Percentiles rank a stretch among this genome's conserved stretches.
phyloP scores from a whole-genome alignment of 768 basidiomycete species.

The Stropharia rugosoannulata region DNA sequence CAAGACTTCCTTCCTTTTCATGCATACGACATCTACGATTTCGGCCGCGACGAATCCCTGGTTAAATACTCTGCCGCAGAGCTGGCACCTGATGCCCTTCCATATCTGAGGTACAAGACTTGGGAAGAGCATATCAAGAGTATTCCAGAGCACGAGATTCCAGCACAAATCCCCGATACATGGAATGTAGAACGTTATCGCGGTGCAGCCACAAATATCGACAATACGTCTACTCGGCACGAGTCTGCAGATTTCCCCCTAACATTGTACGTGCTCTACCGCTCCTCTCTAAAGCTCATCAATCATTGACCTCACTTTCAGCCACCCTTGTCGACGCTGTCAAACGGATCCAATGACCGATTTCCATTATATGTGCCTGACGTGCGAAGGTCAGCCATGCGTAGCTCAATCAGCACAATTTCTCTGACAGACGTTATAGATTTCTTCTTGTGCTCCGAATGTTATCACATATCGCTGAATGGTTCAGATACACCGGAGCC shows the following conservation, averaged over 20 bases:
- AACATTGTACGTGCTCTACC: neutral
- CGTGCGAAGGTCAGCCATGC: slow-evolving; percentile 2
- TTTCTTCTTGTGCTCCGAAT: slow-evolving; percentile 5
- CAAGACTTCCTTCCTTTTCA: slow-evolving; percentile 1
- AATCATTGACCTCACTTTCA: too few relatives aligned
- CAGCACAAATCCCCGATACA: slow-evolving; percentile 3
- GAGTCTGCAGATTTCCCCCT: slow-evolving; percentile 1
- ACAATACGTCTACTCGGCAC: neutral
- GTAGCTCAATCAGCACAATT: neutral
- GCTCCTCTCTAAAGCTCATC: too few relatives aligned
- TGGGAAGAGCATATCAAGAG: slow-evolving; percentile 12
- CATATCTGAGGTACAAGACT: slow-evolving; percentile 7
- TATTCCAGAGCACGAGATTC: neutral
- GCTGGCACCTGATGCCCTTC: neutral
- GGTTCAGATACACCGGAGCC: neutral
- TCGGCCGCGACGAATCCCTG: slow-evolving; percentile 1
- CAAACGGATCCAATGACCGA: neutral
- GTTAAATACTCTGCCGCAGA: slow-evolving; percentile 1
- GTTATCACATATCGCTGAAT: neutral
- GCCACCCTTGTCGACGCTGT: neutral
- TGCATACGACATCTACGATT: neutral
- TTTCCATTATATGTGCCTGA: neutral
- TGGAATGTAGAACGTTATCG: slow-evolving; percentile 1
- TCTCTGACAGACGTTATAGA: neutral
- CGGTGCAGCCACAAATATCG: neutral